Base-by-base conservation (phyloP, 192 early-diverging fungal species). In the Backusella circina region DNA sequence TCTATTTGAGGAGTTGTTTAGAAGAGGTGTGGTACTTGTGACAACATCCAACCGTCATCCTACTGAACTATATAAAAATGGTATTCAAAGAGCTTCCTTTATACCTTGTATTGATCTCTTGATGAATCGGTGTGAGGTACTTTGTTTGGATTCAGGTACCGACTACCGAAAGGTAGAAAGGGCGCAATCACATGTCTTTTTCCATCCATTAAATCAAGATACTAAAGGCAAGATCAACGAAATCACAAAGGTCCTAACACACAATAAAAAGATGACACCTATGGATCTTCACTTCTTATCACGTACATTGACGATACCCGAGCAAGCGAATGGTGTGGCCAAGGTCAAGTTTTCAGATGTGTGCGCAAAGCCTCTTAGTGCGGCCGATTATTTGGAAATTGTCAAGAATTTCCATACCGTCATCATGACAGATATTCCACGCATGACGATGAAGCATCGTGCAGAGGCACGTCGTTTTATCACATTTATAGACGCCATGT, bases 41-140 rank as follows among this genome's bases (percentile, higher is more conserved):
- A 94, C 95, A 13, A 99, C 96, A 0, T 96, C 94, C 7, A 99
- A 99, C 80, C 85, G 98, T 31, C 96, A 92, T 61, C 98, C 96
- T 0, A 89, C 94, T 47, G 95, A 93, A 65, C 84, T 99, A 74
- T 99, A 99, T 85, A 92, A 94, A 84, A 98, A 98, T 79, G 98
- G 98, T 13, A 95, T 99, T 51, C 98, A 99, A 79, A 86, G 98
- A 57, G 83, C 90, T 73, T 93, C 92, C 79, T 99, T 99, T 76
- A 38, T 99, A 68, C 98, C 98, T 0, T 93, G 93, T 70, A 99
- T 99, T 37, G 91, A 91, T 6, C 79, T 97, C 57, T 75, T 99
- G 64, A 95, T 97, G 77, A 78, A 91, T 44, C 80, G 87, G 15
- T 97, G 95, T 82, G 78, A 88, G 21, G 91, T 98, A 10, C 90